Conservation (phyloP, 2,329 filamentous ascomycete species). For the Fusarium nurragi region DNA sequence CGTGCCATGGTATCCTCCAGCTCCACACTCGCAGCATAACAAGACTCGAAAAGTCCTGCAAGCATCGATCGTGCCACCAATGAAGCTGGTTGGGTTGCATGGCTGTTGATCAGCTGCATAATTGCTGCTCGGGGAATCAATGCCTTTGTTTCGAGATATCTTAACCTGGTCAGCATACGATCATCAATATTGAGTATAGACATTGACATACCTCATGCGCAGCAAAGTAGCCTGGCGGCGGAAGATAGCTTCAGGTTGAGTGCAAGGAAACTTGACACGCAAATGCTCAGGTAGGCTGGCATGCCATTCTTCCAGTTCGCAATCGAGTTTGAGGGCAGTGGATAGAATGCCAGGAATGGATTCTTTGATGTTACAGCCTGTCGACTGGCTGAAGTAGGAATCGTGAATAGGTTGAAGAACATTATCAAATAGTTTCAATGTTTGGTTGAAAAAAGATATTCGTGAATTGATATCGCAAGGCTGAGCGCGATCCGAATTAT, state of each 20-base stretch:
- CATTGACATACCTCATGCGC: conserved; percentile 29
- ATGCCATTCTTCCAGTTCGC: conserved; percentile 39
- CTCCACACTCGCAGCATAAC: conserved; percentile 38
- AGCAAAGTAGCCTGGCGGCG: conserved; percentile 39
- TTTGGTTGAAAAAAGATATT: conserved; percentile 39
- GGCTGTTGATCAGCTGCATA: conserved; percentile 31
- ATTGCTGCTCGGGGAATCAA: conserved; percentile 36
- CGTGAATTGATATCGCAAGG: conserved; percentile 34
- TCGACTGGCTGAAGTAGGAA: conserved; percentile 14
- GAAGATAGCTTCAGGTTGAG: conserved; percentile 31
- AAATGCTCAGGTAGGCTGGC: conserved; percentile 34
- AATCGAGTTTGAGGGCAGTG: conserved; percentile 32
- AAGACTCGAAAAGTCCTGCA: conserved; percentile 32
- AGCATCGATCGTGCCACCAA: conserved; percentile 35
- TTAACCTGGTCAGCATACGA: background rate
- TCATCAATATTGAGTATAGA: accelerated
- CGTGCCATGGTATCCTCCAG: conserved; percentile 36
- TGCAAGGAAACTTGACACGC: conserved; percentile 27
- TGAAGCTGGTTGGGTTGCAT: conserved; percentile 11
- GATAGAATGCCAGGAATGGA: conserved; percentile 22
- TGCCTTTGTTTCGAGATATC: conserved; percentile 40
- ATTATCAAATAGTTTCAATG: conserved; percentile 32
- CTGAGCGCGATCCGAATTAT: conserved; percentile 17
- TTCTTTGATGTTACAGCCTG: conserved; percentile 2
- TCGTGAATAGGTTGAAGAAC: conserved; percentile 37